These are phyloP conservation scores for Fusarium pseudocircinatum DNA, from an alignment of 2,329 filamentous ascomycete genomes.

Conservation along the genomic window DNA sequence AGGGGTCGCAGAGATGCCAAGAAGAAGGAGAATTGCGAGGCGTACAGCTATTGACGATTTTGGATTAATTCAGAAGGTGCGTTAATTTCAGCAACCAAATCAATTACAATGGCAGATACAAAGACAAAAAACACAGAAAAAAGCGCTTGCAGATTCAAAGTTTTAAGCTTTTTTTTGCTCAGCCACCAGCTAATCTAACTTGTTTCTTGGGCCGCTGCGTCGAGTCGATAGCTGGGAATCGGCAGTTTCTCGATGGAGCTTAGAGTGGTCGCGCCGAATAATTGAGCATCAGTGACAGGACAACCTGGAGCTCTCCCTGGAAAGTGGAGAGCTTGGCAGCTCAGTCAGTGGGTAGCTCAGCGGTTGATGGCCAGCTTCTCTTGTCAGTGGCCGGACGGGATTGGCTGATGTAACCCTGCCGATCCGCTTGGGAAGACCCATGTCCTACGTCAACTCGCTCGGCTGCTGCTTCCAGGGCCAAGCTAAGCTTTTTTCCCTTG, in stretches of 20 bases:
- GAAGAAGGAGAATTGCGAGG: neutral
- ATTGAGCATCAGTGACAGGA: slow-evolving; percentile 28
- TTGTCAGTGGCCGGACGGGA: neutral
- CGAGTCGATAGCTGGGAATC: neutral
- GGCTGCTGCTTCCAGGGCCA: neutral
- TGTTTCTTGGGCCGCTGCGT: neutral
- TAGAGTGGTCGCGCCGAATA: slow-evolving; percentile 23
- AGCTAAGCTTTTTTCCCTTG: slow-evolving; percentile 12
- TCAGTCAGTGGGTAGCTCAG: slow-evolving; percentile 5
- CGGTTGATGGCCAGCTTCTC: slow-evolving; percentile 2
- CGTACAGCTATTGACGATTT: too few relatives aligned
- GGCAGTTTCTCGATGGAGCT: slow-evolving; percentile 24
- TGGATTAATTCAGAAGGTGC: neutral
- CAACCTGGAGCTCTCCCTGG: slow-evolving; percentile 18
- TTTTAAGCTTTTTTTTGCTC: slow-evolving; percentile 29
- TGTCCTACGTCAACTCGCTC: slow-evolving; percentile 34
- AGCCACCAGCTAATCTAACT: slow-evolving; percentile 13
- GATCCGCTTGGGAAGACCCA: slow-evolving; percentile 19
- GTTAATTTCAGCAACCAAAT: neutral
- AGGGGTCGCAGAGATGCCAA: neutral
- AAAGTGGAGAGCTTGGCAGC: slow-evolving; percentile 17
- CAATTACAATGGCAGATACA: neutral
- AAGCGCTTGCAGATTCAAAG: slow-evolving; percentile 9
- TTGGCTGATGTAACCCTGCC: neutral
- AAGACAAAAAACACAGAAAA: neutral